phyloP scores from a whole-genome alignment of 179 eudicot species.

The Gypsophila paniculata region DNA sequence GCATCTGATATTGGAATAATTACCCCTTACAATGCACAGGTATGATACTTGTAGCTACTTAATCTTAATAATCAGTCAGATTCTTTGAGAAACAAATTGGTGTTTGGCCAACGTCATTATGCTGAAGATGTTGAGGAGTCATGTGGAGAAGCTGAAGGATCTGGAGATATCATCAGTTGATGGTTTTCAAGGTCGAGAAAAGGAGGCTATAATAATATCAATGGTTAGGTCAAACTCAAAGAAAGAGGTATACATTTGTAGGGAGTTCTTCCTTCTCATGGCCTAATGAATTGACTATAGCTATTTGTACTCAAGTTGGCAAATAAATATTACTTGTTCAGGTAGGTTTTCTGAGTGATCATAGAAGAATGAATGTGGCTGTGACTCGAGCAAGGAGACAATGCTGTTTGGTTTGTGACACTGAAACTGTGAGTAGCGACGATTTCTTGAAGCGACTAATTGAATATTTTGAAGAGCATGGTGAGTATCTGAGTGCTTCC shows the following conservation, averaged over 20 bases:
- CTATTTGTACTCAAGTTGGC: constrained; percentile 5
- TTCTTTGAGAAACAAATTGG: neutral
- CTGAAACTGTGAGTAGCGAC: constrained; percentile 86
- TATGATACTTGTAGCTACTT: constrained; percentile 11
- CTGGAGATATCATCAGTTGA: constrained; percentile 94
- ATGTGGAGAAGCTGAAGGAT: constrained; percentile 66
- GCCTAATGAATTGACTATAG: neutral
- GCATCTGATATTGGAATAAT: constrained; percentile 90
- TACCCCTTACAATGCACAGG: constrained; percentile 98
- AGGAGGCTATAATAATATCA: constrained; percentile 93
- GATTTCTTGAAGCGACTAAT: constrained; percentile 75
- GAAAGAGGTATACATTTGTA: constrained; percentile 60
- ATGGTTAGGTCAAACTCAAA: constrained; percentile 96
- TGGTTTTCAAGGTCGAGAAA: constrained; percentile 98
- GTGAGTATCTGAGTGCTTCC: constrained; percentile 78
- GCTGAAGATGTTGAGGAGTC: constrained; percentile 63
- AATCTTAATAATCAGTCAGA: neutral
- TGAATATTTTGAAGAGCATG: constrained; percentile 93
- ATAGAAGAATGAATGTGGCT: constrained; percentile 95
- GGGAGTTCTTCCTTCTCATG: neutral
- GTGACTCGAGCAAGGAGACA: constrained; percentile 98
- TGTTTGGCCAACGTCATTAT: too few species aligned
- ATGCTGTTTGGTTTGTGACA: constrained; percentile 85
- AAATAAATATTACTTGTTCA: constrained; percentile 24
- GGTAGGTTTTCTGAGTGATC: constrained; percentile 92